Conservation (phyloP, 2,329 filamentous ascomycete genomes). For the Davidsoniella australis region DNA sequence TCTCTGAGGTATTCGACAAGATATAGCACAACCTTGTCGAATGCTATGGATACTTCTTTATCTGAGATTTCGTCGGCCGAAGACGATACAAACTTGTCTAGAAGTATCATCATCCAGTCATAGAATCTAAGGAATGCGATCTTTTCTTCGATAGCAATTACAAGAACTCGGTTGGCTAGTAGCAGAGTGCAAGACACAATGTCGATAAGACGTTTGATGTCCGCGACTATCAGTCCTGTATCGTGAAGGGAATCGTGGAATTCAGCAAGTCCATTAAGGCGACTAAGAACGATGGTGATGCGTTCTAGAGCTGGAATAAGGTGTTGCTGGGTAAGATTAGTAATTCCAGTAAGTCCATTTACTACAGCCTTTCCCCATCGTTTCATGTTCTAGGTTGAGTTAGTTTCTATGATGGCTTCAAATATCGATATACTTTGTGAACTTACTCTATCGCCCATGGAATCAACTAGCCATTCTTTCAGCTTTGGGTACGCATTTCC, state of each 20-base stretch:
- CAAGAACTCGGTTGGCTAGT: constrained; percentile 55
- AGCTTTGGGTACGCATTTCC: constrained; percentile 61
- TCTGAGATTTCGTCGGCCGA: constrained; percentile 56
- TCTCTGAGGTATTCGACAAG: constrained; percentile 52
- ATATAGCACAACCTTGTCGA: constrained; percentile 56
- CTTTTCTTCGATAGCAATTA: constrained; percentile 58
- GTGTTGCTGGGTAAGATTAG: constrained; percentile 68
- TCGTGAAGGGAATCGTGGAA: constrained; percentile 53
- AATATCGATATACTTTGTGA: background rate
- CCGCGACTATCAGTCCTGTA: constrained; percentile 46
- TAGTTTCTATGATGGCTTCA: constrained; percentile 12
- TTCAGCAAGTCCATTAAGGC: constrained; percentile 65
- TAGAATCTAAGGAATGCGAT: constrained; percentile 65
- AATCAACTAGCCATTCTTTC: constrained; percentile 77
- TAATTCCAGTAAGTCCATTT: constrained; percentile 59
- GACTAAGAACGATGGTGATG: constrained; percentile 62
- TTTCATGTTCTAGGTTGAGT: constrained; percentile 54
- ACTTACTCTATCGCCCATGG: constrained; percentile 58
- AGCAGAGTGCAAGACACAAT: constrained; percentile 60
- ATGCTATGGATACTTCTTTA: constrained; percentile 60
- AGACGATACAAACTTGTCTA: constrained; percentile 56
- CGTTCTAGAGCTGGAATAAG: constrained; percentile 78
- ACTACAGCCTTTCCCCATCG: constrained; percentile 83
- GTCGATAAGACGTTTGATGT: constrained; percentile 50
- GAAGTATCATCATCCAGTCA: constrained; percentile 66